Percentiles rank a stretch among this genome's conserved stretches.
Evolutionary conservation across 192 early-diverging fungal species (phyloP).

Genomic region (Coemansia sp.): DNA sequence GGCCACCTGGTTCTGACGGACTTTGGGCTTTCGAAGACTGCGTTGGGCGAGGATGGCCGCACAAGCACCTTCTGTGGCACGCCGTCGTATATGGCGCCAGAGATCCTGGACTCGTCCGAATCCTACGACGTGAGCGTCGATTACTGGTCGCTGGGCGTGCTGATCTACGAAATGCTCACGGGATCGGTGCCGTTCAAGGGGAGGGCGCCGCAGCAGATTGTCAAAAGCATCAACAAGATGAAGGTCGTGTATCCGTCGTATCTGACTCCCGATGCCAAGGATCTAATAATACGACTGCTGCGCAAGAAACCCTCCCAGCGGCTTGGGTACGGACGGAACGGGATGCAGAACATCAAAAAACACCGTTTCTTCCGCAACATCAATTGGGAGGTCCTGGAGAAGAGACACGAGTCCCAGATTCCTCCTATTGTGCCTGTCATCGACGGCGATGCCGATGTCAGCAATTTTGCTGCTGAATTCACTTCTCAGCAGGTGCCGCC

Average conservation of each 20-base stretch:
- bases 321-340: constrained; percentile 54
- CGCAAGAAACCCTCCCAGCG: constrained; percentile 63
- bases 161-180: constrained; percentile 92
- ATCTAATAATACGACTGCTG: constrained; percentile 72
- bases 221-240: constrained; percentile 82
- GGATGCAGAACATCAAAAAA: constrained; percentile 38
- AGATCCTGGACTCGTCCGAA: constrained; percentile 57
- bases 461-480: constrained; percentile 82
- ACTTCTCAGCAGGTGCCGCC: constrained; percentile 56
- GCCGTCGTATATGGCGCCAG: constrained; percentile 86
- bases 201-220: constrained; percentile 76
- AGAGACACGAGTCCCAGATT: constrained; percentile 48
- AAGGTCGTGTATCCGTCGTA: constrained; percentile 80
- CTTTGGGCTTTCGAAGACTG: constrained; percentile 88
- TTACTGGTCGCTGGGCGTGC: constrained; percentile 89
- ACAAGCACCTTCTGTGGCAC: constrained; percentile 90
- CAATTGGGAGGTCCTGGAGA: constrained; percentile 64
- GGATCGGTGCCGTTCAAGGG: constrained; percentile 82
- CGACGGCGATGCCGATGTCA: constrained; percentile 64
- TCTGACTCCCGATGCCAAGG: constrained; percentile 75
- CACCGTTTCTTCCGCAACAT: constrained; percentile 78
- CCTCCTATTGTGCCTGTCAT: constrained; percentile 70
- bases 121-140: constrained; percentile 79
- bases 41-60: constrained; percentile 48
- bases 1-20: constrained; percentile 91